phyloP scores from a whole-genome alignment of 1,284 basidiomycete genomes.

The Earliella scabrosa region DNA sequence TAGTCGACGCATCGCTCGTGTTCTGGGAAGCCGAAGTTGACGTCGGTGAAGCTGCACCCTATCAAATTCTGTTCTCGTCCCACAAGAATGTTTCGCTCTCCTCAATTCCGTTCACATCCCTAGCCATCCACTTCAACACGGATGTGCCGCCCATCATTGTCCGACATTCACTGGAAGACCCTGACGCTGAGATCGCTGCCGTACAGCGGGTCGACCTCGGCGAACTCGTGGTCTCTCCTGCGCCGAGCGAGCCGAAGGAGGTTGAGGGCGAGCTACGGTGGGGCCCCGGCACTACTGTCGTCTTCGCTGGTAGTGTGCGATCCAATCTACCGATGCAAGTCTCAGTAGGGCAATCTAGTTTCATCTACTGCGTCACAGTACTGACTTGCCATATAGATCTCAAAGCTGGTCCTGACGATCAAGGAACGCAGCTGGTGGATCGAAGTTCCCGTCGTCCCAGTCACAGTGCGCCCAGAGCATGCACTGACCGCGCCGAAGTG shows the following conservation, averaged over 20 bases:
- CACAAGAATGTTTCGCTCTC: constrained; percentile 50
- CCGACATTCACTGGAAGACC: constrained; percentile 38
- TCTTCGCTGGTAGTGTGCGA: constrained; percentile 60
- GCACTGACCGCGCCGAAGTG: constrained; percentile 47
- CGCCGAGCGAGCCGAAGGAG: constrained; percentile 30
- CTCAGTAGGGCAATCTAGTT: constrained; percentile 43
- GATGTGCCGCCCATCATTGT: constrained; percentile 51
- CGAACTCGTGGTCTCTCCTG: constrained; percentile 28
- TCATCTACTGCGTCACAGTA: not conserved
- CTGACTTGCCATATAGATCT: constrained; percentile 49
- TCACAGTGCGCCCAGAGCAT: constrained; percentile 36
- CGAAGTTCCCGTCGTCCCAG: constrained; percentile 51
- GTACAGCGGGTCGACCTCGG: constrained; percentile 51
- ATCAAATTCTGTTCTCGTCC: constrained; percentile 70
- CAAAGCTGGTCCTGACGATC: constrained; percentile 54
- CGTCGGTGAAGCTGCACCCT: constrained; percentile 66
- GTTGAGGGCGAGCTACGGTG: constrained; percentile 56
- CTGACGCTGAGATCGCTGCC: constrained; percentile 12
- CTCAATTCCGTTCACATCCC: constrained; percentile 58
- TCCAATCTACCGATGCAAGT: constrained; percentile 51
- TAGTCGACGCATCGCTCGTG: constrained; percentile 67
- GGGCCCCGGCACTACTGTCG: constrained; percentile 51
- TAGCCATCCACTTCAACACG: constrained; percentile 61
- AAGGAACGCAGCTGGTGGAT: constrained; percentile 66
- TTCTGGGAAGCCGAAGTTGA: constrained; percentile 73